phyloP scores from a whole-genome alignment of 352 stramenopile genomes.

The Globisporangium okanoganense region DNA sequence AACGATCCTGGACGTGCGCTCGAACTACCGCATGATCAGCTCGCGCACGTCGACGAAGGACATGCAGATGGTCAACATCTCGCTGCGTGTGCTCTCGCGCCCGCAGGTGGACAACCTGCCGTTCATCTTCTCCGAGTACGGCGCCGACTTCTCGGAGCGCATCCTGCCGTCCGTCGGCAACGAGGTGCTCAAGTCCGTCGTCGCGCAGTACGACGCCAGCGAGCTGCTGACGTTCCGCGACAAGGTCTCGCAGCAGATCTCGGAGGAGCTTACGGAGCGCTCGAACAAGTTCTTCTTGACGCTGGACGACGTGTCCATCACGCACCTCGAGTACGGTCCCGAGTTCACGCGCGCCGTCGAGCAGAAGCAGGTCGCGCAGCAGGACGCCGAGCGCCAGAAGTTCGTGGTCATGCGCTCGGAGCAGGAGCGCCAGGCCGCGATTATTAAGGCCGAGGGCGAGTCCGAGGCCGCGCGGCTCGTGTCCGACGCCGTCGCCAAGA shows the following conservation, averaged over 20 bases:
- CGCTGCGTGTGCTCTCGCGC: constrained; percentile 94
- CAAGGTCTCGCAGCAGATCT: constrained; percentile 97
- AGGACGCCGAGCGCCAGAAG: constrained; percentile 99
- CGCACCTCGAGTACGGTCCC: constrained; percentile 97
- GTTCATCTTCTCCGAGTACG: constrained; percentile 97
- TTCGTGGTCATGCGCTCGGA: constrained; percentile 99
- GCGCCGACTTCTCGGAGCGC: constrained; percentile 97
- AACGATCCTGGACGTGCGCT: constrained; percentile 98
- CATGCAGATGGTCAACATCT: constrained; percentile 99
- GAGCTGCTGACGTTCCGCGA: constrained; percentile 99
- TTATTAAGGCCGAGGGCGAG: constrained; percentile 96
- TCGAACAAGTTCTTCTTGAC: constrained; percentile 97
- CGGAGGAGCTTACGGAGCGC: constrained; percentile 94
- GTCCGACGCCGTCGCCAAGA: constrained; percentile 97
- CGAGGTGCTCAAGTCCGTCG: constrained; percentile 92
- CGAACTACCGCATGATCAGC: constrained; percentile 96
- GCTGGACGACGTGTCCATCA: constrained; percentile 99
- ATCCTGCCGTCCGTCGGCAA: constrained; percentile 99
- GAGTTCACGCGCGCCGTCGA: constrained; percentile 99
- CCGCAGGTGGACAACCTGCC: constrained; percentile 94
- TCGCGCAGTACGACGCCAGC: constrained; percentile 99
- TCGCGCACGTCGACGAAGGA: constrained; percentile 98
- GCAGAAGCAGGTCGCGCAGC: constrained; percentile 99
- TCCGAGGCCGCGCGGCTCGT: constrained; percentile 97
- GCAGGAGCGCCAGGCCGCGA: constrained; percentile 93